These are phyloP conservation scores for Citrullus colocynthis DNA, from an alignment of 306 rosid genomes.

Conservation along the genomic window DNA sequence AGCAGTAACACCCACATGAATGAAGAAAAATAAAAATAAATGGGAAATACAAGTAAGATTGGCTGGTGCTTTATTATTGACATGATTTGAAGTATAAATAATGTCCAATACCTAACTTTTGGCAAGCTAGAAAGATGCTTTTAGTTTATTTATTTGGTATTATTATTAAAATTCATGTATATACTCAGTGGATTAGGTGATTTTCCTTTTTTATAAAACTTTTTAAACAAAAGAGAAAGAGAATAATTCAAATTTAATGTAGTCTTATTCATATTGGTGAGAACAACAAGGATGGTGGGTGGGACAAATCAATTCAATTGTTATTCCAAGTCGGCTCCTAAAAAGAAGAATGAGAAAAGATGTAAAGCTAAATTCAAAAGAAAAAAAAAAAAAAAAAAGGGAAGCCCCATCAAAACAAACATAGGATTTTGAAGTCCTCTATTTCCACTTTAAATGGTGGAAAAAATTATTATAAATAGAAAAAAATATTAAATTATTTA, in stretches of 20 bases:
- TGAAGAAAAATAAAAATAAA: neutral
- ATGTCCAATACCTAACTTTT: neutral
- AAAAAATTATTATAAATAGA: too few species aligned
- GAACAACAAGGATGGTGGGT: neutral
- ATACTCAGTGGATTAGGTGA: neutral
- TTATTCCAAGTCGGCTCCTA: conserved; percentile 2
- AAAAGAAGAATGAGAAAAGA: conserved; percentile 6
- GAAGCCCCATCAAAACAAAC: neutral
- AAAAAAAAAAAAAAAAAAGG: neutral
- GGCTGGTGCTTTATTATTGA: neutral
- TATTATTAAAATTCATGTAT: neutral
- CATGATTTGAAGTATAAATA: neutral
- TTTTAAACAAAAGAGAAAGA: neutral
- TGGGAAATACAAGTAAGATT: neutral
- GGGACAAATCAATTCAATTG: neutral
- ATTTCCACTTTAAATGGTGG: neutral
- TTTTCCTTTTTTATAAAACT: neutral
- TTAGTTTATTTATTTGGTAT: neutral
- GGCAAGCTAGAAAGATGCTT: neutral
- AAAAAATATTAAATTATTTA: too few species aligned
- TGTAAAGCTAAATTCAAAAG: neutral
- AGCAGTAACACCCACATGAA: neutral
- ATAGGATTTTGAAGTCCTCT: neutral
- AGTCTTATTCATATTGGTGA: neutral
- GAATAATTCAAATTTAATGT: neutral